These are phyloP conservation scores for Tuber umbilicatum DNA, from an alignment of 495 filamentous ascomycete genomes.

Conservation along the genomic window DNA sequence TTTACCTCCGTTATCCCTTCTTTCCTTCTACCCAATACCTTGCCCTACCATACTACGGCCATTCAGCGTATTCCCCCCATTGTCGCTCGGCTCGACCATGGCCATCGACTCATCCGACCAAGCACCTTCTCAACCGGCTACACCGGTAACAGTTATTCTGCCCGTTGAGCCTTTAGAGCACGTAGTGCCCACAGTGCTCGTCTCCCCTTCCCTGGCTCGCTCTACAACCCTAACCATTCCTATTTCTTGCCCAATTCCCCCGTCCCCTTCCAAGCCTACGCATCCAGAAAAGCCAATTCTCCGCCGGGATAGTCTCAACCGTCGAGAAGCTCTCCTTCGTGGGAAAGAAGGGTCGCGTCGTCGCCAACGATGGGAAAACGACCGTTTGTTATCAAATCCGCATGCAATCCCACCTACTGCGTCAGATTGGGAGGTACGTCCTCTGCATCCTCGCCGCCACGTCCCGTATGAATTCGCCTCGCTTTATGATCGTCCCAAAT, in stretches of 20 bases:
- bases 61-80: neutral
- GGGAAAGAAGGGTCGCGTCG: constrained; percentile 88
- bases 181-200: neutral
- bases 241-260: constrained; percentile 31
- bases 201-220: neutral
- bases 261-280: constrained; percentile 15
- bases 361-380: constrained; percentile 91
- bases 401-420: constrained; percentile 74
- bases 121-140: neutral
- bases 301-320: constrained; percentile 56
- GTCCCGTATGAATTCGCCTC: constrained; percentile 88
- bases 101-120: neutral
- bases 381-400: constrained; percentile 78
- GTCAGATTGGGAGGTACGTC: constrained; percentile 70
- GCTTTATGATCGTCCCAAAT: constrained; percentile 60
- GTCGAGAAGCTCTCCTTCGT: constrained; percentile 74
- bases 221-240: constrained; percentile 46
- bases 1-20: neutral
- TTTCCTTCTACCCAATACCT: neutral
- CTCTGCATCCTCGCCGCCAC: constrained; percentile 65
- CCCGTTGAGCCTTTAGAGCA: neutral
- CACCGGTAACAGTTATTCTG: neutral
- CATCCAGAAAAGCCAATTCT: constrained; percentile 24
- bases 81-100: neutral
- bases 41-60: neutral